Evolutionary conservation across 768 basidiomycete species (phyloP).

Genomic region (Tulasnella sp.): DNA sequence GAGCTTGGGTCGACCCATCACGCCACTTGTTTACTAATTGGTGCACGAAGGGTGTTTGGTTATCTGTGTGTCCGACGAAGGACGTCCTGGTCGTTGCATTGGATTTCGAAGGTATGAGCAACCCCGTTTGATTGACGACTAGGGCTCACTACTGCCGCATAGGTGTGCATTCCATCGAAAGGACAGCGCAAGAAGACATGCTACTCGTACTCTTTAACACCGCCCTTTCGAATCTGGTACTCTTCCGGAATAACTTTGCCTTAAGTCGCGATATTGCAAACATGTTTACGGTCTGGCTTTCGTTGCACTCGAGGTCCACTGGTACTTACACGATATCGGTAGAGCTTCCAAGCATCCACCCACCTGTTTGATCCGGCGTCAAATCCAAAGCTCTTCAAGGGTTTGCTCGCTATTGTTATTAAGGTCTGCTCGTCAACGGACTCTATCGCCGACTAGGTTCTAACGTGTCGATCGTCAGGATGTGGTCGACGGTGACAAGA

Average conservation of each 20-base stretch:
- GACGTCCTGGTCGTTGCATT: constrained; percentile 43
- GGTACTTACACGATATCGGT: not conserved
- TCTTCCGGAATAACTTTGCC: constrained; percentile 56
- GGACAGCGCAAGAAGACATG: constrained; percentile 50
- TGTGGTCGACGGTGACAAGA: constrained; percentile 48
- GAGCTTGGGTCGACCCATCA: not conserved
- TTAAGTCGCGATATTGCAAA: constrained; percentile 47
- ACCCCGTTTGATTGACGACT: not conserved
- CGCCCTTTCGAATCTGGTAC: constrained; percentile 49
- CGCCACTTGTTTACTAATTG: not conserved
- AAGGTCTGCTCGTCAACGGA: constrained; percentile 31
- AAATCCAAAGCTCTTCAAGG: constrained; percentile 48
- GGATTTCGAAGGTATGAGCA: constrained; percentile 45
- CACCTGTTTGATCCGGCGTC: constrained; percentile 43
- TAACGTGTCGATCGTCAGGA: constrained; percentile 32
- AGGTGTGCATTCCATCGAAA: constrained; percentile 52
- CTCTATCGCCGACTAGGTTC: not conserved
- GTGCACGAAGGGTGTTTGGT: constrained; percentile 44
- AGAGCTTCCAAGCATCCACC: constrained; percentile 21
- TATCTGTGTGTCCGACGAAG: constrained; percentile 50
- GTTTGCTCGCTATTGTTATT: constrained; percentile 48
- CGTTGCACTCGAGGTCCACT: constrained; percentile 23
- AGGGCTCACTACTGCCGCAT: not conserved
- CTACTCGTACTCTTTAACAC: constrained; percentile 53
- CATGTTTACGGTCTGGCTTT: constrained; percentile 39